A percentile compares a stretch with the other conserved stretches of the same genome.
Evolutionary conservation across 495 filamentous ascomycete genomes (phyloP).

Genomic region (Annulohypoxylon bovei): DNA sequence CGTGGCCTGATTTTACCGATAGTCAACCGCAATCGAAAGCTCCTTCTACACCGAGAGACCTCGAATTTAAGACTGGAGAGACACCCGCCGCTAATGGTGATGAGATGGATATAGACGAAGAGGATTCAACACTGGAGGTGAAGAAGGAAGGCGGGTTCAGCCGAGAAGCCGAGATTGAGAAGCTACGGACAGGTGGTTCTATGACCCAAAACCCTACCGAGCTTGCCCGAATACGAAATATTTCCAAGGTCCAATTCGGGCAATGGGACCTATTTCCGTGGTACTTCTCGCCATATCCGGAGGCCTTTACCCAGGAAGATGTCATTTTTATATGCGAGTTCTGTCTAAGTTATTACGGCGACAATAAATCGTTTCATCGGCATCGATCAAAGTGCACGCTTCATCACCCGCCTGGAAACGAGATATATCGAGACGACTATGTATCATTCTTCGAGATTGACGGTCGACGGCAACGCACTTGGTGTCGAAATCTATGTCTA

Average conservation of each 20-base stretch:
- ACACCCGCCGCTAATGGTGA: conserved; percentile 62
- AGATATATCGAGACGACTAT: conserved; percentile 95
- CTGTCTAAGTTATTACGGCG: conserved; percentile 90
- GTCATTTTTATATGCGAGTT: conserved; percentile 97
- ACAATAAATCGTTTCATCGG: conserved; percentile 77
- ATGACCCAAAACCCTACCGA: conserved; percentile 99
- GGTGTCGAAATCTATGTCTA: conserved; percentile 96
- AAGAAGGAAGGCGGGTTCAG: conserved; percentile 66
- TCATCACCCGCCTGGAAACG: conserved; percentile 93
- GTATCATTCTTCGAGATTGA: conserved; percentile 99
- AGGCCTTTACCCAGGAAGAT: conserved; percentile 84
- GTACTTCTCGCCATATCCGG: conserved; percentile 98
- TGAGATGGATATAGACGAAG: conserved; percentile 60
- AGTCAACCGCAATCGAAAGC: conserved; percentile 49
- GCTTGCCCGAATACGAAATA: conserved; percentile 93
- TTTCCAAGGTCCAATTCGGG: conserved; percentile 92
- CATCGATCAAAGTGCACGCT: conserved; percentile 92
- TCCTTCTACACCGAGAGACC: conserved; percentile 49
- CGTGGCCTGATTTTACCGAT: conserved; percentile 49
- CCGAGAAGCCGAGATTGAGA: conserved; percentile 94
- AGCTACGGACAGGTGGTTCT: conserved; percentile 88
- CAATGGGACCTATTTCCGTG: conserved; percentile 92
- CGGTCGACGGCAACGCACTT: conserved; percentile 91
- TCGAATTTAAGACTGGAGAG: conserved; percentile 50
- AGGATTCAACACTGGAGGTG: conserved; percentile 52